Percentiles rank a stretch among this genome's conserved stretches.
These are phyloP conservation scores for Daldinia sp. DNA, from an alignment of 2,329 filamentous ascomycete species.

Conservation along the genomic window DNA sequence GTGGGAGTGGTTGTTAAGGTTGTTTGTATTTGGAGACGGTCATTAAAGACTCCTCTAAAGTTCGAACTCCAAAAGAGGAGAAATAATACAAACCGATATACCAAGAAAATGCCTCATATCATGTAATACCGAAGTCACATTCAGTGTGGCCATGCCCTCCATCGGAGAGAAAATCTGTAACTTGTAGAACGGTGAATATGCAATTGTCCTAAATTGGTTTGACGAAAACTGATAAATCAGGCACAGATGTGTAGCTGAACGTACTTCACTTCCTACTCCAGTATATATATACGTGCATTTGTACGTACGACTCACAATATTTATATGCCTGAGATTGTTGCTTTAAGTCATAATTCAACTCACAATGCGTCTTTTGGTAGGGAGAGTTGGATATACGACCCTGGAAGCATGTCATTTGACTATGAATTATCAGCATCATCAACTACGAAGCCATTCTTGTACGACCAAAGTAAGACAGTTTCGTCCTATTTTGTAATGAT, in stretches of 20 bases:
- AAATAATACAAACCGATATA: background rate
- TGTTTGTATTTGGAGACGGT: too few species aligned
- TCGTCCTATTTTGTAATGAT: background rate
- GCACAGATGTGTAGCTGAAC: background rate
- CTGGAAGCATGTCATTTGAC: background rate
- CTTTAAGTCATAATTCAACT: background rate
- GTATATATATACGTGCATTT: background rate
- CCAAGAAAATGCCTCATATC: conserved; percentile 1
- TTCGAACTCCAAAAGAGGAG: background rate
- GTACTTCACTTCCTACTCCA: background rate
- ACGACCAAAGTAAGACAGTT: background rate
- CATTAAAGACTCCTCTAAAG: too few species aligned
- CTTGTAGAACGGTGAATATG: background rate
- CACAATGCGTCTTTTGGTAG: background rate
- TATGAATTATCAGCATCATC: background rate
- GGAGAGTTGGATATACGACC: background rate
- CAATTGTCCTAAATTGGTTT: background rate
- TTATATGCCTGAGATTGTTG: background rate
- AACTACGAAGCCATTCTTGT: background rate
- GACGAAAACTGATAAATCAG: background rate
- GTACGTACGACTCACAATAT: background rate
- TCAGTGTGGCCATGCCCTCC: background rate
- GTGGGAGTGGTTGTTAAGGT: too few species aligned
- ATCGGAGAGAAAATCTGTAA: background rate
- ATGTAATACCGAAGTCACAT: background rate